These are phyloP conservation scores for Darksidea phi DNA, from an alignment of 495 filamentous ascomycete species.

Conservation along the genomic window DNA sequence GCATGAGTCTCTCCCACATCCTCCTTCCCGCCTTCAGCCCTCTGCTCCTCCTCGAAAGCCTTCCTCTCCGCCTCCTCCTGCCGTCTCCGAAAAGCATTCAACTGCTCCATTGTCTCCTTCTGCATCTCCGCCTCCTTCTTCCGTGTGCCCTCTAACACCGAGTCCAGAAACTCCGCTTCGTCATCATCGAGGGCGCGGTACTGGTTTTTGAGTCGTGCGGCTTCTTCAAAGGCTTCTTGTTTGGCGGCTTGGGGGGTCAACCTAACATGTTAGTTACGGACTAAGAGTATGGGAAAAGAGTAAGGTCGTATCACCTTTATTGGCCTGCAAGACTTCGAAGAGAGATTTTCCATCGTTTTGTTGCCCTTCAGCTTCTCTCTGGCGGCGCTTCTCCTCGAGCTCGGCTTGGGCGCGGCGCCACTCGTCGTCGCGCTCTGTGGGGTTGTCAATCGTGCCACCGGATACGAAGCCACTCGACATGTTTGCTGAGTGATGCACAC, in stretches of 20 bases:
- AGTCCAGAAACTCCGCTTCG: conserved; percentile 88
- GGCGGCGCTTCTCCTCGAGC: conserved; percentile 65
- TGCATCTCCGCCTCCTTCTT: conserved; percentile 71
- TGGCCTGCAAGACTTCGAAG: conserved; percentile 84
- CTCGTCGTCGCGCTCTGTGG: conserved; percentile 59
- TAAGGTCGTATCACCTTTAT: conserved; percentile 69
- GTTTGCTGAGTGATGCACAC: conserved; percentile 33
- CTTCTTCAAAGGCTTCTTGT: conserved; percentile 94
- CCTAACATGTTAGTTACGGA: conserved; percentile 56
- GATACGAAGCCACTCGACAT: conserved; percentile 80
- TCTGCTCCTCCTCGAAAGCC: conserved; percentile 43
- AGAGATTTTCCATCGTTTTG: conserved; percentile 69
- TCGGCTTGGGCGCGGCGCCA: conserved; percentile 78
- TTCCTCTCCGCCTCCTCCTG: conserved; percentile 65
- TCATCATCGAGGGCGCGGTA: conserved; percentile 92
- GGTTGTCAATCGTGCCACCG: conserved; percentile 66
- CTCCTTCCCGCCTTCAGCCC: conserved; percentile 36
- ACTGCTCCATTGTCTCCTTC: conserved; percentile 70
- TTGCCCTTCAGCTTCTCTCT: conserved; percentile 56
- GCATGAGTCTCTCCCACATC: conserved; percentile 43
- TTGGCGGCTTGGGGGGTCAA: conserved; percentile 67
- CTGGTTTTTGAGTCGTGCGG: conserved; percentile 76
- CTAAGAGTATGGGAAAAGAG: neutral
- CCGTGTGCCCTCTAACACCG: conserved; percentile 65
- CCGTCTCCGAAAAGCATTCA: conserved; percentile 67